Evolutionary conservation across 2,329 filamentous ascomycete genomes (phyloP).

Genomic region (Curvularia eragrostidis): DNA sequence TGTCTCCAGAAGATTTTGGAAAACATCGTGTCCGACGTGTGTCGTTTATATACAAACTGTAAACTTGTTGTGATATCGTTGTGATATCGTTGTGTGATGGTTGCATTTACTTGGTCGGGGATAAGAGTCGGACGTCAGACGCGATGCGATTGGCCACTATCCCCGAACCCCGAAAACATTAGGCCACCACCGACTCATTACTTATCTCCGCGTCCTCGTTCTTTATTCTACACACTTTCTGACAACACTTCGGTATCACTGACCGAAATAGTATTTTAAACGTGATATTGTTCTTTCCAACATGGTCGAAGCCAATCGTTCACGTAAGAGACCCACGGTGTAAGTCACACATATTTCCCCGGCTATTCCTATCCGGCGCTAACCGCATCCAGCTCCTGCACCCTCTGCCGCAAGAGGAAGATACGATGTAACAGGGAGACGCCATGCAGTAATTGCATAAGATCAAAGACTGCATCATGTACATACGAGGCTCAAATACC

Average conservation of each 20-base stretch:
- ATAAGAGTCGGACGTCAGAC: slow-evolving; percentile 6
- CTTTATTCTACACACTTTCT: not conserved
- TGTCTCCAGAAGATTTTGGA: not conserved
- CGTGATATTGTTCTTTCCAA: not conserved
- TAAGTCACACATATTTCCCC: slow-evolving; percentile 32
- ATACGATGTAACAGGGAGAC: slow-evolving; percentile 66
- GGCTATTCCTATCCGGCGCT: slow-evolving; percentile 10
- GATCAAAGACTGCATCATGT: slow-evolving; percentile 60
- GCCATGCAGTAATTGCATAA: slow-evolving; percentile 67
- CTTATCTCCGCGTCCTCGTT: slow-evolving; percentile 5
- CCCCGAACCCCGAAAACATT: not conserved
- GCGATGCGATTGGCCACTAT: slow-evolving; percentile 1
- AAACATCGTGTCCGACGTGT: not conserved
- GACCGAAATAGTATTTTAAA: not conserved
- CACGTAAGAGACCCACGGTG: slow-evolving; percentile 55
- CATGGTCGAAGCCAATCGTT: slow-evolving; percentile 32
- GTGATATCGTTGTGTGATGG: slow-evolving; percentile 19
- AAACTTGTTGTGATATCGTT: not conserved
- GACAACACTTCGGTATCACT: too few relatives aligned
- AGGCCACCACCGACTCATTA: not conserved
- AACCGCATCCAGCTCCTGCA: slow-evolving; percentile 56
- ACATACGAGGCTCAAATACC: slow-evolving; percentile 53
- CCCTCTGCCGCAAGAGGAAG: slow-evolving; percentile 66
- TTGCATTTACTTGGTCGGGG: slow-evolving; percentile 5
- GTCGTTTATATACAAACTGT: not conserved